phyloP scores from a whole-genome alignment of 2,329 filamentous ascomycete species.

The Elsinoe fawcettii region DNA sequence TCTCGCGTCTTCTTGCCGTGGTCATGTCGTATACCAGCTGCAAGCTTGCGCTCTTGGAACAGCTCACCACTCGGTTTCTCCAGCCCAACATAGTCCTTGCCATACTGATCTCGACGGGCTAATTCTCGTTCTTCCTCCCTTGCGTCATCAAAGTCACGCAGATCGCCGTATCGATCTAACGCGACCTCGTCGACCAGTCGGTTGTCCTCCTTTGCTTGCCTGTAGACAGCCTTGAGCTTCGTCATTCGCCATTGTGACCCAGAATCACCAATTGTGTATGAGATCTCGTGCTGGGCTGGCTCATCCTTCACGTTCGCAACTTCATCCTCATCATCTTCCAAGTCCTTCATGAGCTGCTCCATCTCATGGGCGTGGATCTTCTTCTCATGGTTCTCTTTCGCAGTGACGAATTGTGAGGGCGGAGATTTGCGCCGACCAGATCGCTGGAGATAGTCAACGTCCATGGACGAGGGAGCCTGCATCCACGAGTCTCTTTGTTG shows the following conservation, averaged over 20 bases:
- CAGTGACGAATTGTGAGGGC: constrained; percentile 37
- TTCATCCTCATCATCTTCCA: constrained; percentile 50
- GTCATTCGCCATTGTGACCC: constrained; percentile 96
- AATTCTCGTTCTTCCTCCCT: constrained; percentile 88
- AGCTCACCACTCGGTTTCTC: constrained; percentile 83
- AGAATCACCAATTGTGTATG: constrained; percentile 80
- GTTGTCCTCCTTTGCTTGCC: constrained; percentile 64
- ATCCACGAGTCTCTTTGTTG: constrained; percentile 85
- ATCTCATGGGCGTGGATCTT: constrained; percentile 74
- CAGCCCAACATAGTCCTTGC: constrained; percentile 74
- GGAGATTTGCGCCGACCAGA: constrained; percentile 44
- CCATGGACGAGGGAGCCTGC: constrained; percentile 73
- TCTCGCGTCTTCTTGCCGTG: constrained; percentile 28
- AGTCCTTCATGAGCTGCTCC: constrained; percentile 60
- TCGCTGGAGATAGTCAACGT: constrained; percentile 73
- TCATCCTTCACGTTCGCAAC: constrained; percentile 38
- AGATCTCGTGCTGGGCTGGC: constrained; percentile 54
- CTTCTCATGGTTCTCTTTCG: constrained; percentile 56
- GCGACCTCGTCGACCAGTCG: constrained; percentile 75
- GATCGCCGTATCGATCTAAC: constrained; percentile 67
- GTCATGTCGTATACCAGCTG: constrained; percentile 43
- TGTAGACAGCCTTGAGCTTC: constrained; percentile 79
- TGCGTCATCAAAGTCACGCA: constrained; percentile 84
- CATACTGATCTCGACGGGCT: constrained; percentile 74
- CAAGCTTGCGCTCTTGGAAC: constrained; percentile 64